Evolutionary conservation across 495 filamentous ascomycete species (phyloP), one percentile per base, ranked within the genome.

Genomic region (Trichoderma reesei): DNA sequence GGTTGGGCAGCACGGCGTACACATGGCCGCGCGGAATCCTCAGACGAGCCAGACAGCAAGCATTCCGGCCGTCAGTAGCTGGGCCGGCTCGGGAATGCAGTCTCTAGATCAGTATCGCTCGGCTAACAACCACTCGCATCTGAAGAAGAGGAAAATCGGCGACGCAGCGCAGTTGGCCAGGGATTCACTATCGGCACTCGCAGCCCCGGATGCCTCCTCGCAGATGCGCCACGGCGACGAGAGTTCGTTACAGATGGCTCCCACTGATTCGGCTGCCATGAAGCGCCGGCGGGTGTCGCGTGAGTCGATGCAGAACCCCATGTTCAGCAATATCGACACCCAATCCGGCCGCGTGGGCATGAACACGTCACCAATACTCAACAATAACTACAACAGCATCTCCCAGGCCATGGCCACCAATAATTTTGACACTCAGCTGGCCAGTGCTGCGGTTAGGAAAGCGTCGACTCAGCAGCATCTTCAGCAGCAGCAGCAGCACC

Each of bases 381-480:
- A 56, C 26, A 56, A 56, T 33, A 56, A 3, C 26, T 56, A 56
- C 51, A 56, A 56, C 26, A 56, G 51, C 26, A 56, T 56, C 51
- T 13, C 20, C 16, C 51, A 56, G 18, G 18, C 51, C 11, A 56
- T 56, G 51, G 51, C 51, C 18, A 33, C 51, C 8, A 34, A 34
- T 10, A 56, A n/a, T 20, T 56, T 56, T 34, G 51, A 56, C 34
- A 34, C 0, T 26, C 51, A 56, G 11, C 9, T 56, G 11, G 20
- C 51, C 16, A 34, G 26, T 31, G 31, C 51, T 56, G 31, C 20
- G 10, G 51, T 16, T 11, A 56, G 51, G 11, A 31, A 56, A 67
- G 73, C 20, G 13, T 63, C 31, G 71, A 71, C 46, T 20, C 68
- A 41, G 65, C 64, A 69, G n/a, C 67, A 69, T n/a, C 67, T 69